Conservation (phyloP, 1,284 basidiomycete genomes). For the Gastroboletus turbinatus region DNA sequence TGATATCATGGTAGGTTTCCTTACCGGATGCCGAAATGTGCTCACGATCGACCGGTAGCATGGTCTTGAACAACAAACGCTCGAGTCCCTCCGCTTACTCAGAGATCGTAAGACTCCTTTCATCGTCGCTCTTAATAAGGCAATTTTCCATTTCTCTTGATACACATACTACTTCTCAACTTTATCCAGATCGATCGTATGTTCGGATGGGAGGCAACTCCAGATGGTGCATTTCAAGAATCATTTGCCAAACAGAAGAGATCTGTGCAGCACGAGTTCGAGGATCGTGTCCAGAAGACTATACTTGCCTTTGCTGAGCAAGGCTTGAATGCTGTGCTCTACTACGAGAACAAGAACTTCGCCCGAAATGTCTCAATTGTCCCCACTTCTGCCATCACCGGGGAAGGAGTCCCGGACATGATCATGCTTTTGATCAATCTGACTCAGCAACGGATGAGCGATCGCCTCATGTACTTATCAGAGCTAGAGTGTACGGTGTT, state of each 20-base stretch:
- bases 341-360: constrained; percentile 98
- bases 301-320: constrained; percentile 96
- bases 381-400: constrained; percentile 96
- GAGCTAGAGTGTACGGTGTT: constrained; percentile 99
- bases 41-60: constrained; percentile 55
- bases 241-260: constrained; percentile 85
- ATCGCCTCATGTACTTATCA: constrained; percentile 96
- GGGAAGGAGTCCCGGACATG: constrained; percentile 99
- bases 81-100: constrained; percentile 93
- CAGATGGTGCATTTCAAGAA: constrained; percentile 91
- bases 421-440: constrained; percentile 97
- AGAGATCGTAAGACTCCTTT: constrained; percentile 97
- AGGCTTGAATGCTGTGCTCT: constrained; percentile 92
- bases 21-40: constrained; percentile 2
- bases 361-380: constrained; percentile 94
- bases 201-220: constrained; percentile 92
- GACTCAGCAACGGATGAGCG: constrained; percentile 98
- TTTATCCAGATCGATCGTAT: constrained; percentile 86
- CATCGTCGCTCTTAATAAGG: constrained; percentile 99
- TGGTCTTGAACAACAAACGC: constrained; percentile 95
- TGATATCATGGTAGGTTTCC: constrained; percentile 84
- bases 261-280: constrained; percentile 89
- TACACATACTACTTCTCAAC: constrained; percentile 11
- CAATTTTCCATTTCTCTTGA: constrained; percentile 26
- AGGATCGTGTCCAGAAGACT: constrained; percentile 84